A percentile compares a stretch with the other conserved stretches of the same genome.
Evolutionary conservation across 768 basidiomycete species (phyloP).

Genomic region (Sporobolomyces phaffii): DNA sequence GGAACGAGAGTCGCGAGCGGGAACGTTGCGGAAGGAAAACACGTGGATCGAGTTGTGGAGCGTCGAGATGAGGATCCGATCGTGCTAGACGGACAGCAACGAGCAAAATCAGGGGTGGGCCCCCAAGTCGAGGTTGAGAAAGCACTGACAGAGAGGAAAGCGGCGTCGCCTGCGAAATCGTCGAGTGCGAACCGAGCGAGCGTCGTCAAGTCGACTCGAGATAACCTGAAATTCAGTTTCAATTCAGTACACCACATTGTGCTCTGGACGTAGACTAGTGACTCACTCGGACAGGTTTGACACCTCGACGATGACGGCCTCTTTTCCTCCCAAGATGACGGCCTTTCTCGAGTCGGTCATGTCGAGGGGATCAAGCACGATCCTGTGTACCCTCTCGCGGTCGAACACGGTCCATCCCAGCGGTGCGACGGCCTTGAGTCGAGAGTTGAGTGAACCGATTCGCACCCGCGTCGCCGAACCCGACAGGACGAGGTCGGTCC

Average conservation of each 20-base stretch:
- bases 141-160: constrained; percentile 4
- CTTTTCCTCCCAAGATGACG: constrained; percentile 15
- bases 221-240: no score
- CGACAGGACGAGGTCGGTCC: neutral
- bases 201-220: neutral
- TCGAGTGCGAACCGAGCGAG: neutral
- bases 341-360: neutral
- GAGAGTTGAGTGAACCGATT: constrained; percentile 1
- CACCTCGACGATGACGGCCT: neutral
- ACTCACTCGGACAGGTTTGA: no score
- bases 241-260: no score
- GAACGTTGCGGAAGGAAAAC: neutral
- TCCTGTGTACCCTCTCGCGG: constrained; percentile 20
- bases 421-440: neutral
- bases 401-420: constrained; percentile 10
- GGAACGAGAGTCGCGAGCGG: neutral
- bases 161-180: constrained; percentile 21
- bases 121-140: neutral
- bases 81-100: no score
- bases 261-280: no score
- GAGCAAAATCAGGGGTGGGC: no score
- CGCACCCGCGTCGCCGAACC: neutral
- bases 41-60: constrained; percentile 18
- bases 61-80: constrained; percentile 15
- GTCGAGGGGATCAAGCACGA: neutral